Percentiles rank a stretch among this genome's conserved stretches.
Conservation (phyloP, 305 asterid genomes). For the Ilex paraguariensis region DNA sequence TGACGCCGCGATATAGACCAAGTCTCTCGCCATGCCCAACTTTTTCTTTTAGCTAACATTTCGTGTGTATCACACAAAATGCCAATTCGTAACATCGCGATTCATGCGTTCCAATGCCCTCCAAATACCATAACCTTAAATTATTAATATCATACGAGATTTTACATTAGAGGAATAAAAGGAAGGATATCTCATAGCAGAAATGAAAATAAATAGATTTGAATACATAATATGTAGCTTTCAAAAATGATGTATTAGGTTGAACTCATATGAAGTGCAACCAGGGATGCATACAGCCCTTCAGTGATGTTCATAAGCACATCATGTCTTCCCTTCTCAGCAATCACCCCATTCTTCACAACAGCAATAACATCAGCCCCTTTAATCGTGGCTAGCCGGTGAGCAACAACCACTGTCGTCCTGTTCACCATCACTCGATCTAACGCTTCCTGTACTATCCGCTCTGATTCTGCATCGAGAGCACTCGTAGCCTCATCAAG, state of each 20-base stretch:
- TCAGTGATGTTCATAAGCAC: conserved; percentile 8
- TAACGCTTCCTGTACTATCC: conserved; percentile 44
- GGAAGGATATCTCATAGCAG: no score
- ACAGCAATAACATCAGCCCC: conserved; percentile 42
- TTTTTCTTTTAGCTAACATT: no score
- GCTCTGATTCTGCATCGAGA: conserved; percentile 47
- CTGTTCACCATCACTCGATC: conserved; percentile 36
- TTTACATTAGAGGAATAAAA: no score
- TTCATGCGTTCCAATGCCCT: no score
- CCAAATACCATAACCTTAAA: no score
- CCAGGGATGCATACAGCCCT: conserved; percentile 23
- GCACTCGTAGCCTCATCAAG: conserved; percentile 65
- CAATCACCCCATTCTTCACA: conserved; percentile 38
- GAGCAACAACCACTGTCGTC: conserved; percentile 47
- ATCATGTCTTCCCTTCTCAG: conserved; percentile 34
- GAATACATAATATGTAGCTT: no score
- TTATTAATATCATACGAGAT: no score
- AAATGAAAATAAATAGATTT: no score
- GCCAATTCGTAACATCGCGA: no score
- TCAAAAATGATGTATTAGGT: background rate
- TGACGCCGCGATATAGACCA: no score
- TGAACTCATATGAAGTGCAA: conserved; percentile 10
- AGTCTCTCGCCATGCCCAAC: no score
- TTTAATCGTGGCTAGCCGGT: conserved; percentile 36
- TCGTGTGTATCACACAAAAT: no score